A percentile compares a stretch with the other conserved stretches of the same genome.
These are phyloP conservation scores for Seminavis robusta DNA, from an alignment of 108 stramenopile species.

Conservation along the genomic window DNA sequence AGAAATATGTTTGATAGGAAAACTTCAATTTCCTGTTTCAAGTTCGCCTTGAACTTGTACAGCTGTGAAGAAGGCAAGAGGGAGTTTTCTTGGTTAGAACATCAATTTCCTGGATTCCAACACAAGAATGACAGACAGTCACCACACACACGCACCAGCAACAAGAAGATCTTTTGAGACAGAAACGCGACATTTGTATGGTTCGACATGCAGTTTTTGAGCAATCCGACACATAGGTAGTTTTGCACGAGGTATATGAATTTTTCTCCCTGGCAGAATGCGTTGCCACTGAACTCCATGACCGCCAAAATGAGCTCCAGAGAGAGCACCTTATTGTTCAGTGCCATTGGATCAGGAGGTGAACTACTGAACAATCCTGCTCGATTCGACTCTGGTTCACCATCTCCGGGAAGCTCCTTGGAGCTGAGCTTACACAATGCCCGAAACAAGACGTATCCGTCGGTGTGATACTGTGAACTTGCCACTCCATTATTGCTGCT, in stretches of 20 bases:
- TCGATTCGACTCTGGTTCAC: slow-evolving; percentile 29
- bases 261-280: slow-evolving; percentile 77
- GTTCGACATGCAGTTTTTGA: slow-evolving; percentile 96
- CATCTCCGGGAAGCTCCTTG: slow-evolving; percentile 78
- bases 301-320: slow-evolving; percentile 90
- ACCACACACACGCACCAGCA: slow-evolving; percentile 52
- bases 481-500: neutral
- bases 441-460: slow-evolving; percentile 93
- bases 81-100: neutral
- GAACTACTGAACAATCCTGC: slow-evolving; percentile 37
- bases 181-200: slow-evolving; percentile 90
- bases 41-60: slow-evolving; percentile 88
- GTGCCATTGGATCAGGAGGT: slow-evolving; percentile 72
- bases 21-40: slow-evolving; percentile 95
- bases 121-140: neutral
- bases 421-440: slow-evolving; percentile 92
- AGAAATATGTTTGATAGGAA: slow-evolving; percentile 97
- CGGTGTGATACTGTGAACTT: slow-evolving; percentile 87
- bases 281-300: slow-evolving; percentile 74
- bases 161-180: slow-evolving; percentile 92
- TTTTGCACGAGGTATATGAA: slow-evolving; percentile 92
- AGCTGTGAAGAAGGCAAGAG: slow-evolving; percentile 19
- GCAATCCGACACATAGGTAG: slow-evolving; percentile 89
- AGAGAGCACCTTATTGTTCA: slow-evolving; percentile 87
- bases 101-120: neutral